A percentile compares a stretch with the other conserved stretches of the same genome.
Conservation (phyloP, 139 green algal species). For the Chlorella sp. region DNA sequence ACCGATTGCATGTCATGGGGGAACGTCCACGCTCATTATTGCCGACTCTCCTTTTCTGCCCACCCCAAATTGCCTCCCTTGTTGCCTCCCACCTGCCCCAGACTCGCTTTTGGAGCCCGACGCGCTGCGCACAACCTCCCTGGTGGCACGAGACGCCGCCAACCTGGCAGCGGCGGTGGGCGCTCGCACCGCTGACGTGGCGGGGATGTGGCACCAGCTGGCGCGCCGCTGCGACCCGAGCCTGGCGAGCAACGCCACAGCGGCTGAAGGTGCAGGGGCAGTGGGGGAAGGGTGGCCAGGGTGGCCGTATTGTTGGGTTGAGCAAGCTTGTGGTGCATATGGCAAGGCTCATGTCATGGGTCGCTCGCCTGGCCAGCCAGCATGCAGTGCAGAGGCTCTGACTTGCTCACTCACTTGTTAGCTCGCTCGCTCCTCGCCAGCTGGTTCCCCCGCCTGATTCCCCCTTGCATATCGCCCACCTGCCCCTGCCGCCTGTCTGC, state of each 20-base stretch:
- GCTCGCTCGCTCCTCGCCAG: too few species aligned
- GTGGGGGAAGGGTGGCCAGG: too few species aligned
- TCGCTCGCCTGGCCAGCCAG: too few species aligned
- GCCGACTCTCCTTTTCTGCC: neutral
- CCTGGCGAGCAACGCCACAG: neutral
- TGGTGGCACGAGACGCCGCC: slow-evolving; percentile 9
- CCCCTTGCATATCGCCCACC: neutral
- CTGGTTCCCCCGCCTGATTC: too few species aligned
- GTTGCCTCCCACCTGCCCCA: neutral
- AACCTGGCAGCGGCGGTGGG: neutral
- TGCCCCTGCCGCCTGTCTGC: neutral
- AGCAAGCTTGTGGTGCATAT: too few species aligned
- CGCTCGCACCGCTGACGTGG: neutral
- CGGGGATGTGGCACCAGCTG: slow-evolving; percentile 10
- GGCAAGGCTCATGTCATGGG: too few species aligned
- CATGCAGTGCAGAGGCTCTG: too few species aligned
- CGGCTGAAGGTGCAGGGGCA: neutral
- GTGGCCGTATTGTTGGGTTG: too few species aligned
- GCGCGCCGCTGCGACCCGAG: neutral
- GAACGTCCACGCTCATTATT: neutral
- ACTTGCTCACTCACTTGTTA: too few species aligned
- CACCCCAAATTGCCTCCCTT: too few species aligned
- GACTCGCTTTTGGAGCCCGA: slow-evolving; percentile 3
- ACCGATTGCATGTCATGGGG: too few species aligned
- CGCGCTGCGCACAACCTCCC: neutral